A percentile compares a stretch with the other conserved stretches of the same genome.
These are phyloP conservation scores for Scenedesmus sp. DNA, from an alignment of 163 green algal genomes.

Conservation along the genomic window DNA sequence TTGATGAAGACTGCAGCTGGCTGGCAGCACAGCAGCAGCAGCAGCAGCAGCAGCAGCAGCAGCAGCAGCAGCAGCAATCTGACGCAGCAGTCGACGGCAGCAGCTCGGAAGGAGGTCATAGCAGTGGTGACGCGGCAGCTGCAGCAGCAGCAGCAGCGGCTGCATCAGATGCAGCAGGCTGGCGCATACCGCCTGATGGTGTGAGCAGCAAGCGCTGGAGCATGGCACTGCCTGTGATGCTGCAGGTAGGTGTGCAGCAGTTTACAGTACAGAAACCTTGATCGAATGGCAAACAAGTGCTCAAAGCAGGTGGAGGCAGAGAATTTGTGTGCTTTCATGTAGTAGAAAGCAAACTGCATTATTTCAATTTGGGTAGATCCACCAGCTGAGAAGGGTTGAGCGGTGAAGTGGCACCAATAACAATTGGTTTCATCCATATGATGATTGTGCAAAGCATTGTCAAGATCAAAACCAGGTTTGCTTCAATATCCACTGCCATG, in stretches of 20 bases:
- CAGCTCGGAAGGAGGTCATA: conserved; percentile 2
- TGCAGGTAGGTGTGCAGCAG: conserved; percentile 16
- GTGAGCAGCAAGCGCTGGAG: not conserved
- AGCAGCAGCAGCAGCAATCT: not conserved
- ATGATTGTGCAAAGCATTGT: too few relatives aligned
- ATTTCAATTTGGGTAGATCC: too few relatives aligned
- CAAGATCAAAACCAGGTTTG: too few relatives aligned
- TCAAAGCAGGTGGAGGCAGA: too few relatives aligned
- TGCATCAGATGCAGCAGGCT: not conserved
- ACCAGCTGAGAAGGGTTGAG: too few relatives aligned
- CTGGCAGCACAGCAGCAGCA: conserved; percentile 34
- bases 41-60: conserved; percentile 23
- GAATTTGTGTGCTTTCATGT: too few relatives aligned
- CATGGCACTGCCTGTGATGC: not conserved
- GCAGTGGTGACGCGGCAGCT: not conserved
- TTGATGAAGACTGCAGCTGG: conserved; percentile 38
- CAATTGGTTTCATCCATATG: too few relatives aligned
- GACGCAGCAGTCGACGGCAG: conserved; percentile 4
- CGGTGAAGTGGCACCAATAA: too few relatives aligned
- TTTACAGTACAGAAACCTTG: too few relatives aligned
- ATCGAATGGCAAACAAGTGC: too few relatives aligned
- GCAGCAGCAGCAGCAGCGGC: conserved; percentile 13
- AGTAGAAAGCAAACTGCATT: too few relatives aligned
- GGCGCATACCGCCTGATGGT: not conserved
- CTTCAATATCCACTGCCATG: too few relatives aligned